Evolutionary conservation across 306 rosid genomes (phyloP).

Genomic region (Cicer pinnatifidum): DNA sequence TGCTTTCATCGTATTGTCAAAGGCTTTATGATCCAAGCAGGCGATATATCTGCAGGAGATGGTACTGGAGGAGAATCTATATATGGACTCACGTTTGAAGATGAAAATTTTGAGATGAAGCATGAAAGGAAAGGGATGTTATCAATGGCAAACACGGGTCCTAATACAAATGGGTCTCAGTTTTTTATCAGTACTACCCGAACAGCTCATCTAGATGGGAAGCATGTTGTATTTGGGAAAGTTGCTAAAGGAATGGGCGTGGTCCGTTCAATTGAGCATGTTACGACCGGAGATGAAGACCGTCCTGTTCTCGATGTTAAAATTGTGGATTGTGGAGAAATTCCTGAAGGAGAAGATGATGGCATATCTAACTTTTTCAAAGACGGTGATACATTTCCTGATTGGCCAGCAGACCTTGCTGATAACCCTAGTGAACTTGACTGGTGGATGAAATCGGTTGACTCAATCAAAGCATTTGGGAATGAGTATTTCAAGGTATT

Average conservation of each 20-base stretch:
- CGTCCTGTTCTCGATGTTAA: slow-evolving; percentile 61
- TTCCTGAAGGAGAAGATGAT: slow-evolving; percentile 70
- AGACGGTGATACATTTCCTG: slow-evolving; percentile 85
- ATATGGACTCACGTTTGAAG: slow-evolving; percentile 81
- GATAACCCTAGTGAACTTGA: slow-evolving; percentile 64
- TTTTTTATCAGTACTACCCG: slow-evolving; percentile 84
- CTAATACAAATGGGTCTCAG: slow-evolving; percentile 84
- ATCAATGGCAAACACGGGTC: slow-evolving; percentile 91
- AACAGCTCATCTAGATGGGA: slow-evolving; percentile 84
- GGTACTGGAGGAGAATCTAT: slow-evolving; percentile 94
- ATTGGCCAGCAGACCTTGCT: slow-evolving; percentile 92
- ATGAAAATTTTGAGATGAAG: slow-evolving; percentile 83
- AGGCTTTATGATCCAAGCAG: slow-evolving; percentile 91
- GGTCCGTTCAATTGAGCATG: slow-evolving; percentile 79
- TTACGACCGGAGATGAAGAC: slow-evolving; percentile 52
- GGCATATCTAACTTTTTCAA: slow-evolving; percentile 81
- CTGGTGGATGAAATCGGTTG: slow-evolving; percentile 85
- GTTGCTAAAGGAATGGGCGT: slow-evolving; percentile 91
- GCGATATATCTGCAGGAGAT: slow-evolving; percentile 91
- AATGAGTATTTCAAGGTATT: slow-evolving; percentile 77
- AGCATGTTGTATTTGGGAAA: slow-evolving; percentile 90
- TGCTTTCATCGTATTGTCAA: slow-evolving; percentile 77
- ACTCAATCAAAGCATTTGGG: slow-evolving; percentile 74
- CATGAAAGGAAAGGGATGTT: slow-evolving; percentile 96
- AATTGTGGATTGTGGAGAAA: slow-evolving; percentile 79